Evolutionary conservation across 257 asterid species (phyloP).

Genomic region (Nicotiana benthamiana): DNA sequence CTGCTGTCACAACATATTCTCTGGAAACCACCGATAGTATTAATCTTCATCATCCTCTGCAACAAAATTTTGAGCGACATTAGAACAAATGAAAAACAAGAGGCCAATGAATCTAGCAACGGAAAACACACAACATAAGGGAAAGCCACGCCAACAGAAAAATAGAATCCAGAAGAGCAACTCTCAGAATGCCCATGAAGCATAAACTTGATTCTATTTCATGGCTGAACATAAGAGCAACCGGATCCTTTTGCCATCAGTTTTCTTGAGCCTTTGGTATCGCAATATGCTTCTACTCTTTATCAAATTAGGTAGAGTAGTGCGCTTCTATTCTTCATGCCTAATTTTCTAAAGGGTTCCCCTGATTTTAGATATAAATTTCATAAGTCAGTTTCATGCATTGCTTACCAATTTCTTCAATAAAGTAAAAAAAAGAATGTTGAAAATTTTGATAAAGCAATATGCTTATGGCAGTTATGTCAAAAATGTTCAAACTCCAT

Average conservation of each 20-base stretch:
- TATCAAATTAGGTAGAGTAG: too few relatives aligned
- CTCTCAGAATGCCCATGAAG: background rate
- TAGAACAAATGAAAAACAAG: background rate
- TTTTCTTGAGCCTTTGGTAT: background rate
- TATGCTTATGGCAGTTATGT: background rate
- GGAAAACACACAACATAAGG: background rate
- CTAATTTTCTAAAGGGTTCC: background rate
- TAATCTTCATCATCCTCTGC: constrained; percentile 3
- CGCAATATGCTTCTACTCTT: background rate
- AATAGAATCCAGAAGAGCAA: background rate
- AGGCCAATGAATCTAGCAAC: background rate
- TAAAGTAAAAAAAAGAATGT: background rate
- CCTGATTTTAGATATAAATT: background rate
- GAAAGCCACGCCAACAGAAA: background rate
- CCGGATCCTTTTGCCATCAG: background rate
- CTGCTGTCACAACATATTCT: background rate
- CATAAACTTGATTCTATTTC: background rate
- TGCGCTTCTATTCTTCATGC: background rate
- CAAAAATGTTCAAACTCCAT: background rate
- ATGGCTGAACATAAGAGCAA: background rate
- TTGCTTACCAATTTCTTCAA: background rate
- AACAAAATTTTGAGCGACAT: background rate
- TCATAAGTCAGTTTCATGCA: background rate
- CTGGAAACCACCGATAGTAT: background rate
- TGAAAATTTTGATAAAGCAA: background rate